phyloP scores from a whole-genome alignment of 495 filamentous ascomycete genomes.

The Lasiosphaeria ovina region DNA sequence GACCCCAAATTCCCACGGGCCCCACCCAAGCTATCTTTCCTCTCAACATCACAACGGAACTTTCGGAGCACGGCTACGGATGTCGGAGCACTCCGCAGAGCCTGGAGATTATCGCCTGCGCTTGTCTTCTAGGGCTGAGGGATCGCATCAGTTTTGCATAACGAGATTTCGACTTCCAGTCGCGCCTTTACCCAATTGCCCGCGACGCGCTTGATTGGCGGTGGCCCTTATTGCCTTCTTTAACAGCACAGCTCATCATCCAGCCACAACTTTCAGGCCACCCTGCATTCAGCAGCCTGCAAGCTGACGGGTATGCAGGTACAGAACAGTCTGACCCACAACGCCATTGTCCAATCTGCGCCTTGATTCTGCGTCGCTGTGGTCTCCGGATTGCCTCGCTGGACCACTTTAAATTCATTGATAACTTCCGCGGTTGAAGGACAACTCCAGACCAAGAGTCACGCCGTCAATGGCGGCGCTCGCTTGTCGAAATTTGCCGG shows the following conservation, averaged over 20 bases:
- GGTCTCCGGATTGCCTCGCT: background rate
- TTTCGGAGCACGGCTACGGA: too few relatives aligned
- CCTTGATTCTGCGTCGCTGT: background rate
- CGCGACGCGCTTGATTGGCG: too few relatives aligned
- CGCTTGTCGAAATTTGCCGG: conserved; percentile 17
- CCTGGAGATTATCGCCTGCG: too few relatives aligned
- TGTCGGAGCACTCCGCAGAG: too few relatives aligned
- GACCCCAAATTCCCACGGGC: too few relatives aligned
- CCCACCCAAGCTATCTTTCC: too few relatives aligned
- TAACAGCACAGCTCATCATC: background rate
- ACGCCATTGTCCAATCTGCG: background rate
- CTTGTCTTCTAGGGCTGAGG: too few relatives aligned
- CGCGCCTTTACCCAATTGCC: too few relatives aligned
- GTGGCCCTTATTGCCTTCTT: background rate
- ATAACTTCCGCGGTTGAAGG: background rate
- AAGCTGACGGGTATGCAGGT: background rate
- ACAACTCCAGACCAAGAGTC: background rate
- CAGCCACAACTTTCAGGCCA: background rate
- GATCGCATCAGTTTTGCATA: too few relatives aligned
- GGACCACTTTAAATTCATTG: background rate
- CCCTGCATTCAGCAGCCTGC: background rate
- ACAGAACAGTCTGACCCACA: background rate
- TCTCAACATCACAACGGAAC: too few relatives aligned
- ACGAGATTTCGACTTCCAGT: too few relatives aligned
- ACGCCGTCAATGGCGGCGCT: conserved; percentile 9